Percentiles rank a stretch among this genome's conserved stretches.
These are phyloP conservation scores for Vaccinium vitisidaea DNA, from an alignment of 148 eudicot genomes.

Conservation along the genomic window DNA sequence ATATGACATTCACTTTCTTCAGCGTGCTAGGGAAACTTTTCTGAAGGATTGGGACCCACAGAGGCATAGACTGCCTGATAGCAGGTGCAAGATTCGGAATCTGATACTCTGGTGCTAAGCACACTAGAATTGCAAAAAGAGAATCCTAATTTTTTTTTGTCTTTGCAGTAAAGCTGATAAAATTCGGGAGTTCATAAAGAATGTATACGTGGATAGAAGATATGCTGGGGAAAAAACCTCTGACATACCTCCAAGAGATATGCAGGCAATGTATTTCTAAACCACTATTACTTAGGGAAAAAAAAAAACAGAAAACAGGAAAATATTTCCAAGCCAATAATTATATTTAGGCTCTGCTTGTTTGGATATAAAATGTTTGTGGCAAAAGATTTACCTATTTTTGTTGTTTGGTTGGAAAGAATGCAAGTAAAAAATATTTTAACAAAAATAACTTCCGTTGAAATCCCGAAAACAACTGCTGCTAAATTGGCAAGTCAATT, in stretches of 20 bases:
- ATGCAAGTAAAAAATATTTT: no score
- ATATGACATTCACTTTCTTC: constrained; percentile 25
- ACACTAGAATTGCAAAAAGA: constrained; percentile 2
- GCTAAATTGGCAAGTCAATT: not conserved
- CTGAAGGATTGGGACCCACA: constrained; percentile 74
- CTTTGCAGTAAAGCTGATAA: constrained; percentile 71
- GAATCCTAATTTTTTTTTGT: constrained; percentile 11
- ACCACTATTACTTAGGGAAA: constrained; percentile 1
- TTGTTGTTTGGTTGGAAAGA: not conserved
- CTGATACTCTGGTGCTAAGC: constrained; percentile 15
- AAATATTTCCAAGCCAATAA: not conserved
- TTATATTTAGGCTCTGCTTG: not conserved
- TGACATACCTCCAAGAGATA: constrained; percentile 70
- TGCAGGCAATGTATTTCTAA: constrained; percentile 40
- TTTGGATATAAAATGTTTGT: not conserved
- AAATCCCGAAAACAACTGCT: no score
- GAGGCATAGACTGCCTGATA: constrained; percentile 68
- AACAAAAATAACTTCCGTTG: no score
- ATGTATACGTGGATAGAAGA: constrained; percentile 69
- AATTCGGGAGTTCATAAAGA: constrained; percentile 80
- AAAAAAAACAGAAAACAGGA: not conserved
- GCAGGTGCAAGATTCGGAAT: constrained; percentile 42
- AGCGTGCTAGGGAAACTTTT: constrained; percentile 88
- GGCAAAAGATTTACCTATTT: not conserved
- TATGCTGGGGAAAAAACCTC: constrained; percentile 62